phyloP scores from a whole-genome alignment of 2,329 filamentous ascomycete genomes.

The Fusarium mundagurra region DNA sequence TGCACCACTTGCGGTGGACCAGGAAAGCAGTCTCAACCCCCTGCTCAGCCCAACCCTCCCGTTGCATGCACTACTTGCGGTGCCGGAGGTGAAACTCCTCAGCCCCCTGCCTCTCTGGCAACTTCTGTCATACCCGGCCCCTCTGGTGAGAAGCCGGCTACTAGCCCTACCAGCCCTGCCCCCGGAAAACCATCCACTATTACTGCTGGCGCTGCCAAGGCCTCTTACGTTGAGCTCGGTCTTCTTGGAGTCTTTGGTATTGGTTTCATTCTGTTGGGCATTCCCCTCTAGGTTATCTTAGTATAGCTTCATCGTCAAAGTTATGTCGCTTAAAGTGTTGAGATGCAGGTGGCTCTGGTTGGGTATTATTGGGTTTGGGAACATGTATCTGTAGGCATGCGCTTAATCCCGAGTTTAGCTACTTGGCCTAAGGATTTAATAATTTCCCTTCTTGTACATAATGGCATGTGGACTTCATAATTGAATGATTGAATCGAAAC shows the following conservation, averaged over 20 bases:
- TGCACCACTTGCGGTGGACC: background rate
- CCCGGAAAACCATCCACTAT: background rate
- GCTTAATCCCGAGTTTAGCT: background rate
- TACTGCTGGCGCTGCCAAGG: background rate
- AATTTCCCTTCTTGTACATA: background rate
- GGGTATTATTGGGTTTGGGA: background rate
- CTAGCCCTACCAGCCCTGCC: background rate
- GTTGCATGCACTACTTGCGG: background rate
- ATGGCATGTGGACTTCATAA: background rate
- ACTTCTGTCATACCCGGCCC: background rate
- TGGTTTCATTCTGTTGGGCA: background rate
- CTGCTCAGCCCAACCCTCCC: background rate
- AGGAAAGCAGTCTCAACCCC: background rate
- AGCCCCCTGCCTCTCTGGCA: background rate
- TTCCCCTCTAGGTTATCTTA: background rate
- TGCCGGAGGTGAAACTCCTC: background rate
- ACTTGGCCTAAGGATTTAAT: background rate
- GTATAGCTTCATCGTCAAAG: too few relatives aligned
- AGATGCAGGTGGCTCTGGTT: background rate
- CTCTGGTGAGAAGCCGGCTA: background rate
- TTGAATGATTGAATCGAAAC: rapidly evolving
- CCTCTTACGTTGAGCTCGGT: background rate
- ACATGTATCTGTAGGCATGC: too few relatives aligned
- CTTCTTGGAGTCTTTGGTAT: background rate
- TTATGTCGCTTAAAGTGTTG: background rate